phyloP scores from a whole-genome alignment of 306 rosid species.

The Quercus gilva region DNA sequence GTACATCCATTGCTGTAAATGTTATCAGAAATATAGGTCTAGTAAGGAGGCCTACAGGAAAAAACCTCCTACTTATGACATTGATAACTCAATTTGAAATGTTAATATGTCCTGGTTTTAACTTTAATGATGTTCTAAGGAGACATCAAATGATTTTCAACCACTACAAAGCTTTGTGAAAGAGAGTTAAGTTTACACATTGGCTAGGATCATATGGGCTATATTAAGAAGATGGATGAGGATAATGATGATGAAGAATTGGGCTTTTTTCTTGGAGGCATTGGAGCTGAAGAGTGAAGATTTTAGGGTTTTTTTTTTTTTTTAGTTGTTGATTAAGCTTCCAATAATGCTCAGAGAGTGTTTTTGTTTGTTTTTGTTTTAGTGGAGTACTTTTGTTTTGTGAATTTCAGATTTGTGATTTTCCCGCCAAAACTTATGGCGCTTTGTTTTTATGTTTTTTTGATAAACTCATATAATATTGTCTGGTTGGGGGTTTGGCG shows the following conservation, averaged over 20 bases:
- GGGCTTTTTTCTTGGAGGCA: conserved; percentile 62
- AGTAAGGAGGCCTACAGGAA: no score
- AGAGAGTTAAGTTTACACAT: background rate
- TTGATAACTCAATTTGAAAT: no score
- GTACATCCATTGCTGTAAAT: no score
- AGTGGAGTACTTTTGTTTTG: no score
- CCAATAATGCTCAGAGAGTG: conserved; percentile 2
- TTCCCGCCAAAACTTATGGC: conserved; percentile 27
- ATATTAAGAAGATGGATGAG: background rate
- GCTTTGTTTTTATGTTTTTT: background rate
- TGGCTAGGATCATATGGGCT: background rate
- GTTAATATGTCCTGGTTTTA: background rate
- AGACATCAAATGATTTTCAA: background rate
- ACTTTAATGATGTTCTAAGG: background rate
- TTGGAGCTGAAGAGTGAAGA: background rate
- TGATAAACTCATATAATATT: no score
- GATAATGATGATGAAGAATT: conserved; percentile 38
- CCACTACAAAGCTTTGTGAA: background rate
- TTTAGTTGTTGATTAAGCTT: background rate
- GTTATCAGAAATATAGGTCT: no score
- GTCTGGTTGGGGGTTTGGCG: no score
- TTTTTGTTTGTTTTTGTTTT: background rate
- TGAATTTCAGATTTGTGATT: background rate
- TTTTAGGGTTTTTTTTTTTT: conserved; percentile 8
- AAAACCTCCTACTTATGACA: no score